Evolutionary conservation across 495 filamentous ascomycete genomes (phyloP), one percentile per base, ranked within the genome.

Genomic region (Aspergillus steynii): DNA sequence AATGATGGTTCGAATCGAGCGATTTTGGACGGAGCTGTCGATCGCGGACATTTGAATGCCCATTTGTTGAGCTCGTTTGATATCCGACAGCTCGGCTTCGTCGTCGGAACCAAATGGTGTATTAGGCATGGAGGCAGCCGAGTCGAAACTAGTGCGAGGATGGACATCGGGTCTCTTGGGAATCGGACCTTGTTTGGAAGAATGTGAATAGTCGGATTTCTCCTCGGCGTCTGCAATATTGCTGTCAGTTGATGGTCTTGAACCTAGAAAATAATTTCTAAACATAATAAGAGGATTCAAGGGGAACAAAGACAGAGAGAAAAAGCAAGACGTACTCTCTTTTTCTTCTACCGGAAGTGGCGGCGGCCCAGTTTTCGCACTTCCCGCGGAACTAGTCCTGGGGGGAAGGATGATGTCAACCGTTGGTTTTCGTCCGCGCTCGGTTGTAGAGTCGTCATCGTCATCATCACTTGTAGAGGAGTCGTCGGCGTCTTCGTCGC

Each of bases 41-140:
- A 96, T 89, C 1, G 87, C 81, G 0, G 93, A 96, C 73, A 92
- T 82, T 50, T 85, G 83, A 59, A 97, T 87, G 8, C 87, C 83
- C 50, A 99, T 82, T 55, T 87, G 87, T 71, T 97, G 95, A 0
- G 95, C 95, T 29, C 88, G 84, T 63, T 87, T 88, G 57, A 98
- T 90, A 63, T 96, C 94, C 12, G 81, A 85, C 7, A 93, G 73
- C 59, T 96, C 93, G 2, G 84, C 88, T 71, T 99, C 93, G 20
- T 90, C 86, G 55, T 97, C 95, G 7, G 93, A 95, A 57, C 88
- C 88, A 46, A 92, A 82, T 1, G 94, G 92, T 1, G 92, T 96
- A 29, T 87, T 87, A 4, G 82, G 75, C 3, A 85, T 87, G 0
- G 91, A 92, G 20, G 82, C 76, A 5, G 84, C 76, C 5, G 85